phyloP scores from a whole-genome alignment of 2,329 filamentous ascomycete genomes.

The Endoconidiophora laricicola region DNA sequence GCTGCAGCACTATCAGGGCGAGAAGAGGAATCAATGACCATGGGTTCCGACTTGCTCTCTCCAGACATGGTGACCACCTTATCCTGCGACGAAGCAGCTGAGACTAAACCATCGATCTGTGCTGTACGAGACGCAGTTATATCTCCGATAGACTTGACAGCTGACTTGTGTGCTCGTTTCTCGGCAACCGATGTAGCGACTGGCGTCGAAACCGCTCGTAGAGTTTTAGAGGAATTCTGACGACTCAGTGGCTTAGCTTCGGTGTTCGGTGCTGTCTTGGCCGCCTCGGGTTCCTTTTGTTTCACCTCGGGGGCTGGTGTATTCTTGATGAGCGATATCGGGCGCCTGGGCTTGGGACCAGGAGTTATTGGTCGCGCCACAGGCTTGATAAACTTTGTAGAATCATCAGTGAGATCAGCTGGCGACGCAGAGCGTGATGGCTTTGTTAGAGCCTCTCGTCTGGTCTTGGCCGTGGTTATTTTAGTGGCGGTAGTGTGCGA shows the following conservation, averaged over 20 bases:
- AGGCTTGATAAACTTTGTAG: slow-evolving; percentile 1
- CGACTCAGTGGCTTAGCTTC: slow-evolving; percentile 1
- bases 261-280: neutral
- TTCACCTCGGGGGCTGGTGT: slow-evolving; percentile 2
- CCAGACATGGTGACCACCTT: neutral
- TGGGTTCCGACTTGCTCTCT: neutral
- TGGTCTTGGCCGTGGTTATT: slow-evolving; percentile 8
- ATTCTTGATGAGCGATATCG: slow-evolving; percentile 11
- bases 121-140: neutral
- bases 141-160: neutral
- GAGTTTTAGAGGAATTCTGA: slow-evolving; percentile 5
- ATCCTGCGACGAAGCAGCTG: neutral
- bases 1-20: neutral
- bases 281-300: neutral
- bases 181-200: neutral
- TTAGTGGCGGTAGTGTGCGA: neutral
- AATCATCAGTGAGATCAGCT: slow-evolving; percentile 2
- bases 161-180: neutral
- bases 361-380: slow-evolving; percentile 10
- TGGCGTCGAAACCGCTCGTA: neutral
- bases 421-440: neutral
- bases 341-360: slow-evolving; percentile 4
- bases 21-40: neutral
- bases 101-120: neutral
- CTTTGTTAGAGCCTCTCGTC: slow-evolving; percentile 2